Percentiles rank a stretch among this genome's conserved stretches.
Conservation (phyloP, 495 filamentous ascomycete species). For the Penicillium mononematosum region DNA sequence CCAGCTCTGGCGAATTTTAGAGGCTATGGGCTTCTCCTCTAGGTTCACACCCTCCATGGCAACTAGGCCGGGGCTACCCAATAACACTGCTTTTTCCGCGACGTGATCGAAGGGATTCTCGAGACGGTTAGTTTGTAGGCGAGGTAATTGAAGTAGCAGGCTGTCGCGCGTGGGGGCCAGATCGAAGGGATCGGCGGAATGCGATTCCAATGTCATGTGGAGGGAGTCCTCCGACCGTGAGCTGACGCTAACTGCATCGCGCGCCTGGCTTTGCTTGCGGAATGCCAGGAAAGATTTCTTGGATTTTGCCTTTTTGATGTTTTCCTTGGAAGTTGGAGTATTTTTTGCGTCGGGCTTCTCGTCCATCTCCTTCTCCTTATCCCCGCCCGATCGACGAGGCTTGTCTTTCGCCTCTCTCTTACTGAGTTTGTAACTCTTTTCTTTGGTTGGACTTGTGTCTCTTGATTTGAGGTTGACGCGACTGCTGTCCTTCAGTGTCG, state of each 20-base stretch:
- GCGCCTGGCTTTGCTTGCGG: slow-evolving; percentile 8
- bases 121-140: slow-evolving; percentile 36
- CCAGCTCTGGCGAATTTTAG: slow-evolving; percentile 16
- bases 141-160: slow-evolving; percentile 36
- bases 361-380: slow-evolving; percentile 5
- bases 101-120: slow-evolving; percentile 14
- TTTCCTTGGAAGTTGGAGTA: not conserved
- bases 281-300: slow-evolving; percentile 12
- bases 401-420: not conserved
- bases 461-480: not conserved
- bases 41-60: slow-evolving; percentile 2
- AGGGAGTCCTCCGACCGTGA: slow-evolving; percentile 7
- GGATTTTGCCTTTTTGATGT: slow-evolving; percentile 4
- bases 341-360: not conserved
- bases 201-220: slow-evolving; percentile 10
- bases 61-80: not conserved
- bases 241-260: slow-evolving; percentile 5
- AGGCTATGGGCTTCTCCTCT: slow-evolving; percentile 8
- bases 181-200: slow-evolving; percentile 16
- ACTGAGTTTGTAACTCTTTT: not conserved
- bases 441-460: not conserved
- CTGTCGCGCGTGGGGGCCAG: slow-evolving; percentile 23
- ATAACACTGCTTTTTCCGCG: not conserved
- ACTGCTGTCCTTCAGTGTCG: not conserved
- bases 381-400: not conserved